Conservation (phyloP, 345 rosid species). For the Gossypium arboreum region DNA sequence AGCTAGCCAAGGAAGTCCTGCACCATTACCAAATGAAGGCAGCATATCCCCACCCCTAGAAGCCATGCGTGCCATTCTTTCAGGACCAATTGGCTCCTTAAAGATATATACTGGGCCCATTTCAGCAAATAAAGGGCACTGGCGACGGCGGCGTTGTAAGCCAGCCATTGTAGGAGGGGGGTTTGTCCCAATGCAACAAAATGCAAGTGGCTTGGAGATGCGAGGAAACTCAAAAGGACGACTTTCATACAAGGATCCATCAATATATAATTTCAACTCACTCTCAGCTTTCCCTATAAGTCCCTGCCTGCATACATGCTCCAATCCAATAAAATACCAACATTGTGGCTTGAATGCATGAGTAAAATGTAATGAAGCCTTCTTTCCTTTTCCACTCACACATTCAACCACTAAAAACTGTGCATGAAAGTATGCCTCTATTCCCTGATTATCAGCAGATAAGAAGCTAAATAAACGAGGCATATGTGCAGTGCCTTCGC, state of each 20-base stretch:
- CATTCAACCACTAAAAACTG: constrained; percentile 98
- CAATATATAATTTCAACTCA: constrained; percentile 85
- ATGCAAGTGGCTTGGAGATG: constrained; percentile 88
- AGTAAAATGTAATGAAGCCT: constrained; percentile 95
- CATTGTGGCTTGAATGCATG: constrained; percentile 99
- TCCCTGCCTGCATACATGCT: constrained; percentile 83
- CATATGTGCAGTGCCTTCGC: constrained; percentile 98
- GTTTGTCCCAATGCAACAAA: constrained; percentile 98
- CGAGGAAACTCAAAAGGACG: constrained; percentile 96
- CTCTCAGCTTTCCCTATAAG: constrained; percentile 91
- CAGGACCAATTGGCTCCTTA: constrained; percentile 93
- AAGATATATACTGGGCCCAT: constrained; percentile 97
- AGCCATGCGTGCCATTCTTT: constrained; percentile 87
- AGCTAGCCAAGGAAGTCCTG: constrained; percentile 97
- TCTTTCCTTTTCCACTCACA: constrained; percentile 87
- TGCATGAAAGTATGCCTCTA: constrained; percentile 97
- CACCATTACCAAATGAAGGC: constrained; percentile 87
- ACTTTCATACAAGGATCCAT: constrained; percentile 88
- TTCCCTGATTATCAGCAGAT: constrained; percentile 93
- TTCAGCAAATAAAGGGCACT: constrained; percentile 98
- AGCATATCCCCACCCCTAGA: constrained; percentile 92
- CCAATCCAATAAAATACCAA: constrained; percentile 96
- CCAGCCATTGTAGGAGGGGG: constrained; percentile 99
- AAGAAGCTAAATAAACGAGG: constrained; percentile 96
- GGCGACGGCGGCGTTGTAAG: constrained; percentile 97